phyloP scores from a whole-genome alignment of 2,329 filamentous ascomycete genomes.

The Cytospora leucostoma region DNA sequence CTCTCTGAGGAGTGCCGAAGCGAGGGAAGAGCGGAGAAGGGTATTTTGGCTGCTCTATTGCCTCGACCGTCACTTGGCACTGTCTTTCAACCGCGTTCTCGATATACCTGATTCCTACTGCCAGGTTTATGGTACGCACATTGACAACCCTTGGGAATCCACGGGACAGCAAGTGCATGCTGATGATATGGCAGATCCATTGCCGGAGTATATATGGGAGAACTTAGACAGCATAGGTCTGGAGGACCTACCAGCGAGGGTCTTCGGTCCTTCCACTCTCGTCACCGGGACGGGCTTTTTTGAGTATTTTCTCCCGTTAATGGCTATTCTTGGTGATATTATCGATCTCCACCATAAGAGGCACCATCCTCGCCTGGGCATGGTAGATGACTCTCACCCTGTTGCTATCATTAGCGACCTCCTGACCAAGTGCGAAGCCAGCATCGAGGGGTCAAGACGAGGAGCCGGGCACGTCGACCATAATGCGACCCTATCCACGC shows the following conservation, averaged over 20 bases:
- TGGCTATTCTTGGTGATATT: slow-evolving; percentile 51
- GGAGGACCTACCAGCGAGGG: slow-evolving; percentile 37
- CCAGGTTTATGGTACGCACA: slow-evolving; percentile 40
- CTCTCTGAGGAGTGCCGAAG: slow-evolving; percentile 40
- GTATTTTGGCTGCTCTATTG: slow-evolving; percentile 52
- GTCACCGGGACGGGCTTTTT: slow-evolving; percentile 48
- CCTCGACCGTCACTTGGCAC: slow-evolving; percentile 48
- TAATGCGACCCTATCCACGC: slow-evolving; percentile 11
- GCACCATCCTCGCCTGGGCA: slow-evolving; percentile 45
- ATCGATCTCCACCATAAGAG: slow-evolving; percentile 49
- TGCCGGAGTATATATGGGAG: slow-evolving; percentile 46
- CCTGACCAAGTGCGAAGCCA: slow-evolving; percentile 43
- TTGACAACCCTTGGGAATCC: fast-evolving
- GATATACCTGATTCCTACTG: slow-evolving; percentile 50
- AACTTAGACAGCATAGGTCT: slow-evolving; percentile 39
- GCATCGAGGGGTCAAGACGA: slow-evolving; percentile 37
- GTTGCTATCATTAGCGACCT: slow-evolving; percentile 40
- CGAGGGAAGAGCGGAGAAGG: slow-evolving; percentile 47
- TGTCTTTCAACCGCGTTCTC: slow-evolving; percentile 49
- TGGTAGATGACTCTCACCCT: slow-evolving; percentile 38
- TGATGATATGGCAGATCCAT: slow-evolving; percentile 35
- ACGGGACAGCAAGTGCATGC: neutral
- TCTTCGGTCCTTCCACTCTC: slow-evolving; percentile 42
- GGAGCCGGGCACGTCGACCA: slow-evolving; percentile 29
- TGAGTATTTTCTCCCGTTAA: slow-evolving; percentile 52